Conservation (phyloP, 164 flowering plant species). For the Houttuynia cordata region DNA sequence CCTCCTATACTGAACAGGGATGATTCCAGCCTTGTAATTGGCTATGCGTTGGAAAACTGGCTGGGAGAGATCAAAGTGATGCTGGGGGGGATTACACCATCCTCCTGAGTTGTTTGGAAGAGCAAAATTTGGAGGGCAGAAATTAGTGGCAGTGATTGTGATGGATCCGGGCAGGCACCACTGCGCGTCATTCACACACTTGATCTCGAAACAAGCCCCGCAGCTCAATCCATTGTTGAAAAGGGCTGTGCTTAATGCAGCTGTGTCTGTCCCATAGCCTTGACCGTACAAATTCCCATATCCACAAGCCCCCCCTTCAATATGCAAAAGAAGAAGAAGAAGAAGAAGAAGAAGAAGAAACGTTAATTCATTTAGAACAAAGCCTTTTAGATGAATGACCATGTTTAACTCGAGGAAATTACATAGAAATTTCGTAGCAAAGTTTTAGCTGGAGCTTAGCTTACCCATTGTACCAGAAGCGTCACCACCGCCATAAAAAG, state of each 20-base stretch:
- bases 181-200: slow-evolving; percentile 43
- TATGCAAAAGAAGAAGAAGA: too few species aligned
- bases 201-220: slow-evolving; percentile 57
- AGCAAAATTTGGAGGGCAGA: slow-evolving; percentile 50
- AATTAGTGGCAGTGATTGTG: slow-evolving; percentile 63
- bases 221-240: slow-evolving; percentile 63
- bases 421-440: too few species aligned
- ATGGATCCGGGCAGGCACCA: slow-evolving; percentile 59
- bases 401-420: too few species aligned
- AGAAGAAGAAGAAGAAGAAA: too few species aligned
- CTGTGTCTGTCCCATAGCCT: slow-evolving; percentile 64
- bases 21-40: too few species aligned
- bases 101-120: slow-evolving; percentile 23
- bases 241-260: slow-evolving; percentile 65
- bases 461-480: too few species aligned
- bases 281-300: slow-evolving; percentile 69
- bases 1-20: too few species aligned
- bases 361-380: too few species aligned
- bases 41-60: too few species aligned
- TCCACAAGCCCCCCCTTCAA: slow-evolving; percentile 73
- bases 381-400: not conserved
- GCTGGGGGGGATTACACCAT: slow-evolving; percentile 70
- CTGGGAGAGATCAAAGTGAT: too few species aligned
- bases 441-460: too few species aligned
- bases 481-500: too few species aligned